phyloP scores from a whole-genome alignment of 2,329 filamentous ascomycete species.

The Nothophoma quercina region DNA sequence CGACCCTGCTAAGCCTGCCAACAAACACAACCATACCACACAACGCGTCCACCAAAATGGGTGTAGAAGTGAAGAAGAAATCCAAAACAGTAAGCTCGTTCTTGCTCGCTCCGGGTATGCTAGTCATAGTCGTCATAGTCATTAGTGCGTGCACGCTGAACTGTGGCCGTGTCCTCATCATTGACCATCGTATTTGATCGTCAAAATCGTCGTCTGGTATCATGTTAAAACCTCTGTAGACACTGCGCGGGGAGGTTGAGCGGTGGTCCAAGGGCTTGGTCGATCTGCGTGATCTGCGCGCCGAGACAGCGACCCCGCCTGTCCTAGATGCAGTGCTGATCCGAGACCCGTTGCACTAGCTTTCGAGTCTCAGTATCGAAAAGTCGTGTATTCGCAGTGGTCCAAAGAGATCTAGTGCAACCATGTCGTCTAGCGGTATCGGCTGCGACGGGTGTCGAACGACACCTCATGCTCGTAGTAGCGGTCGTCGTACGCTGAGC shows the following conservation, averaged over 20 bases:
- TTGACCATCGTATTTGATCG: slow-evolving; percentile 31
- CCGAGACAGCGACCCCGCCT: slow-evolving; percentile 23
- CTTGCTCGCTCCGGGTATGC: slow-evolving; percentile 42
- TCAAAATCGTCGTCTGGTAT: slow-evolving; percentile 36
- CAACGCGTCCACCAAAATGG: slow-evolving; percentile 8
- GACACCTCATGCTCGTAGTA: slow-evolving; percentile 73
- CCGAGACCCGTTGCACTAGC: slow-evolving; percentile 11
- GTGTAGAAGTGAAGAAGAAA: slow-evolving; percentile 20
- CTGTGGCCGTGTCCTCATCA: slow-evolving; percentile 28
- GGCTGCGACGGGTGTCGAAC: slow-evolving; percentile 60
- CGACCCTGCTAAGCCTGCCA: background rate
- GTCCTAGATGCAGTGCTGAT: slow-evolving; percentile 19
- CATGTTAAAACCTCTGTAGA: slow-evolving; percentile 38
- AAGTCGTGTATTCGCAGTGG: slow-evolving; percentile 3
- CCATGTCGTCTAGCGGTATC: slow-evolving; percentile 46
- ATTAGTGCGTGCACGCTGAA: slow-evolving; percentile 36
- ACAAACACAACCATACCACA: background rate
- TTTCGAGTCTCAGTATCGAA: slow-evolving; percentile 13
- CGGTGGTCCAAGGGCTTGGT: background rate
- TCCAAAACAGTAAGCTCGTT: slow-evolving; percentile 25
- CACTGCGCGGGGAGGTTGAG: slow-evolving; percentile 6
- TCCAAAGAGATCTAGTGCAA: slow-evolving; percentile 1
- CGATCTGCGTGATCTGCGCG: slow-evolving; percentile 11
- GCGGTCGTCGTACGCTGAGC: slow-evolving; percentile 66
- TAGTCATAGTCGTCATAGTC: slow-evolving; percentile 47